These are phyloP conservation scores for Periconia sp. DNA, from an alignment of 2,329 filamentous ascomycete genomes.

Conservation along the genomic window DNA sequence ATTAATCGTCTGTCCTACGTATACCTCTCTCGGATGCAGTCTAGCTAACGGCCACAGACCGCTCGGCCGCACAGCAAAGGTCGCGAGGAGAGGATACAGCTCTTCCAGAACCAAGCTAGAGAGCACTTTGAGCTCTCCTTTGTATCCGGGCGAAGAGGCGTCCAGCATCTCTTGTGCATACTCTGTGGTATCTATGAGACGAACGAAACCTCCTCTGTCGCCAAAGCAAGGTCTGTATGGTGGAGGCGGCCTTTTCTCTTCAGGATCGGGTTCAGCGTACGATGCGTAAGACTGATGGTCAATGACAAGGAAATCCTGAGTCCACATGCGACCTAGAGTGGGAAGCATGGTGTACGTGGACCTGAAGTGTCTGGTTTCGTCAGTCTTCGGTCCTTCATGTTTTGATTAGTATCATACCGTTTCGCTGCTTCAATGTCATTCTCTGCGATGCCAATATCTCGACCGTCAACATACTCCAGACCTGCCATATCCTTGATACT, in stretches of 20 bases:
- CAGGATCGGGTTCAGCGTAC: conserved; percentile 3
- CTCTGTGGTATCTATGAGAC: conserved; percentile 12
- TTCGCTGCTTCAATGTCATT: conserved; percentile 24
- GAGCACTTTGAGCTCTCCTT: conserved; percentile 12
- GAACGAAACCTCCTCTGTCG: conserved; percentile 14
- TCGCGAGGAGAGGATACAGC: conserved; percentile 14
- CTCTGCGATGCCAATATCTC: conserved; percentile 21
- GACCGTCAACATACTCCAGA: conserved; percentile 18
- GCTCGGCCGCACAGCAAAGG: conserved; percentile 7
- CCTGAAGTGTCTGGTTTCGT: conserved; percentile 6
- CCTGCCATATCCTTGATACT: conserved; percentile 10
- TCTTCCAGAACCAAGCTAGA: conserved; percentile 16
- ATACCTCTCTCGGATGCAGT: conserved; percentile 18
- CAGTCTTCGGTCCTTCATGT: not conserved
- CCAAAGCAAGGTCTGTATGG: conserved; percentile 14
- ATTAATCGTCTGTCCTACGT: conserved; percentile 18
- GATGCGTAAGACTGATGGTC: conserved; percentile 16
- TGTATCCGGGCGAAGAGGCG: conserved; percentile 8
- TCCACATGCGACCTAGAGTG: conserved; percentile 16
- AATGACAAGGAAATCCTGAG: conserved; percentile 20
- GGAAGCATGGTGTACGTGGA: conserved; percentile 11
- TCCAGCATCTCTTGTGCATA: conserved; percentile 8
- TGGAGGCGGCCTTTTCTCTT: conserved; percentile 4
- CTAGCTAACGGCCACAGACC: conserved; percentile 19
- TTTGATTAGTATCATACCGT: not conserved